Base-by-base conservation (phyloP, 352 stramenopile species). In the Phytophthora syringae region DNA sequence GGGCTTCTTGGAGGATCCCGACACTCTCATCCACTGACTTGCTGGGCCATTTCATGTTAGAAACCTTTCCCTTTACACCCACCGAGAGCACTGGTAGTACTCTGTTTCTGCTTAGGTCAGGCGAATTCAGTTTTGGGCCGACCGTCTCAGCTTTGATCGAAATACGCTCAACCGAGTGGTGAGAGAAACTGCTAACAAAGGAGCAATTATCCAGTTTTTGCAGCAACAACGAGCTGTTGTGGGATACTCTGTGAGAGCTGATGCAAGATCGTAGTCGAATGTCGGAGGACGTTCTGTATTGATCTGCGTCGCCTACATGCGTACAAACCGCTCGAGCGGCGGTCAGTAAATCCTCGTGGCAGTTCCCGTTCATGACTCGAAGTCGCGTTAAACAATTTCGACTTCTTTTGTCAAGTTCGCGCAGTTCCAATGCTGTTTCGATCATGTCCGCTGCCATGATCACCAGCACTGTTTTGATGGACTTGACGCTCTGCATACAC, bases 251-350 rank as follows among this genome's bases (percentile, higher is more conserved):
- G 40, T 47, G 40, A 12, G 40, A 47, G 18, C 10, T 11, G 40
- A 47, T 47, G 40, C 40, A 47, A 6, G 40, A 47, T 12, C 40
- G 40, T 16, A 47, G 40, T 22, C 18, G 40, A 25, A 48, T 48
- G 5, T 16, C 7, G 20, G 18, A 48, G 20, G 5, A 10, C 5
- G 40, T 15, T 13, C 16, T 3, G 6, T 25, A 9, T 16, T 48
- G 9, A 16, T 7, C 16, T 7, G 21, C 18, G 5, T 27, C 3
- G 2, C 27, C 18, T 24, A 48, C 18, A 25, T 13, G 18, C 10
- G 18, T 48, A 13, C n/a, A 48, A 6, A 48, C 0, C 11, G 40
- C 25, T 24, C 40, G 11, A 48, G 27, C 7, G 0, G 16, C 40
- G 9, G 5, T 7, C 7, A 48, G 18, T 15, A 48, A 24, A 27